Conservation (phyloP, 768 basidiomycete genomes). For the Piloderma croceum region DNA sequence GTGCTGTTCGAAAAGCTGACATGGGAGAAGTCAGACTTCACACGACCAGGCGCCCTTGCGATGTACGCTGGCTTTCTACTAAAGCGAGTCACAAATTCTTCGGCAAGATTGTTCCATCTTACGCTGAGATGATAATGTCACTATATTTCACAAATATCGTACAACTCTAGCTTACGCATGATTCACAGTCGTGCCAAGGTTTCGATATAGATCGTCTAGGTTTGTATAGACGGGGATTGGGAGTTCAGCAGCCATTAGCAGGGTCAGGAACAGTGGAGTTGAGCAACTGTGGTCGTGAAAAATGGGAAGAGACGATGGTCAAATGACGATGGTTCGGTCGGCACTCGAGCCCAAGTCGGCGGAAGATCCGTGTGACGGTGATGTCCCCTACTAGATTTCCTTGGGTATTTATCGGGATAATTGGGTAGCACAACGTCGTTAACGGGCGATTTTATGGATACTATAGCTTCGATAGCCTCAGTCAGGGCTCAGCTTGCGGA, state of each 20-base stretch:
- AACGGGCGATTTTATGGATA: too few relatives aligned
- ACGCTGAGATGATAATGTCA: slow-evolving; percentile 21
- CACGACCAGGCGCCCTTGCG: slow-evolving; percentile 72
- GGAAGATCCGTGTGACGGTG: too few relatives aligned
- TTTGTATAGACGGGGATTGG: slow-evolving; percentile 58
- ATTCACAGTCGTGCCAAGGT: slow-evolving; percentile 46
- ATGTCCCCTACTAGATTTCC: too few relatives aligned
- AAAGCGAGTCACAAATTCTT: slow-evolving; percentile 59
- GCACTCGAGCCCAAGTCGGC: too few relatives aligned
- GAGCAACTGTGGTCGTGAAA: too few relatives aligned
- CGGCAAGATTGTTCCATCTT: slow-evolving; percentile 57
- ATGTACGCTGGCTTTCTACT: slow-evolving; percentile 66
- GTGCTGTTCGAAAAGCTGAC: background rate
- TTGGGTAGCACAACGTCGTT: too few relatives aligned
- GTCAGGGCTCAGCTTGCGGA: too few relatives aligned
- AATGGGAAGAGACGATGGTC: too few relatives aligned
- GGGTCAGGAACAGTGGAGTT: too few relatives aligned
- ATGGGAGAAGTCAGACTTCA: slow-evolving; percentile 48
- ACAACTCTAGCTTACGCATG: slow-evolving; percentile 34
- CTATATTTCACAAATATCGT: background rate
- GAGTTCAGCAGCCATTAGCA: slow-evolving; percentile 55
- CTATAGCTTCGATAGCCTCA: too few relatives aligned
- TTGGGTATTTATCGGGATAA: too few relatives aligned
- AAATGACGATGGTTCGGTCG: too few relatives aligned
- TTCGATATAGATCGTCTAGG: slow-evolving; percentile 50